A percentile compares a stretch with the other conserved stretches of the same genome.
Evolutionary conservation across 2,329 filamentous ascomycete genomes (phyloP).

Genomic region (Colletotrichum echinochloae): DNA sequence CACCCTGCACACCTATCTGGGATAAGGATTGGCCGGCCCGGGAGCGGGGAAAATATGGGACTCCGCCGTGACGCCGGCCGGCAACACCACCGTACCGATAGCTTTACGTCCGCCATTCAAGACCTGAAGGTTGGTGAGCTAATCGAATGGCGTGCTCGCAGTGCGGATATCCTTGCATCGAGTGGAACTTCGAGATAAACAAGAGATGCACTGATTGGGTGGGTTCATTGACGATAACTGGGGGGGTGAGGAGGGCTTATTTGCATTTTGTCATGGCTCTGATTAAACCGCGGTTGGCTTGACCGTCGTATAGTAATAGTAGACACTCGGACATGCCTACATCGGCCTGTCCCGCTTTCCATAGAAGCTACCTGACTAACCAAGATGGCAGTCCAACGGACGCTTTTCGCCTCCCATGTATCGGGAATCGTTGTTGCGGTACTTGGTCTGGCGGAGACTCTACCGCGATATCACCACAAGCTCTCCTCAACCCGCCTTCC

Average conservation of each 20-base stretch:
- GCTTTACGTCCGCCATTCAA: conserved; percentile 15
- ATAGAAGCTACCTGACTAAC: not conserved
- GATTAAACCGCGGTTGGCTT: not conserved
- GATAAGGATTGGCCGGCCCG: conserved; percentile 40
- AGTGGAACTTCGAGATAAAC: not conserved
- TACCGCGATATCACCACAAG: not conserved
- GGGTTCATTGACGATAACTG: not conserved
- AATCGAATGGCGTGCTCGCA: not conserved
- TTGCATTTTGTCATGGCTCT: not conserved
- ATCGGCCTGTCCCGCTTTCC: not conserved
- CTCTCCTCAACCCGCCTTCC: conserved; percentile 31
- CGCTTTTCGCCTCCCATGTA: not conserved
- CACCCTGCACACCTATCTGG: conserved; percentile 26
- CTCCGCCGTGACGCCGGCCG: conserved; percentile 19
- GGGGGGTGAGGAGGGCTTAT: too few relatives aligned
- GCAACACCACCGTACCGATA: conserved; percentile 19
- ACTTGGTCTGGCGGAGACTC: not conserved
- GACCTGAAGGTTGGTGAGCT: conserved; percentile 9
- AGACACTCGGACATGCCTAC: not conserved
- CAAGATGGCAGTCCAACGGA: not conserved
- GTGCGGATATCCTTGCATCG: conserved; percentile 15
- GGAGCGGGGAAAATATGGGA: conserved; percentile 27
- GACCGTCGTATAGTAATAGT: not conserved
- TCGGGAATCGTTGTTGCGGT: not conserved
- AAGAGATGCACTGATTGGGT: conserved; percentile 2